Conservation (phyloP, 805 yeast genomes). For the Aciculoconidium aculeatum region DNA sequence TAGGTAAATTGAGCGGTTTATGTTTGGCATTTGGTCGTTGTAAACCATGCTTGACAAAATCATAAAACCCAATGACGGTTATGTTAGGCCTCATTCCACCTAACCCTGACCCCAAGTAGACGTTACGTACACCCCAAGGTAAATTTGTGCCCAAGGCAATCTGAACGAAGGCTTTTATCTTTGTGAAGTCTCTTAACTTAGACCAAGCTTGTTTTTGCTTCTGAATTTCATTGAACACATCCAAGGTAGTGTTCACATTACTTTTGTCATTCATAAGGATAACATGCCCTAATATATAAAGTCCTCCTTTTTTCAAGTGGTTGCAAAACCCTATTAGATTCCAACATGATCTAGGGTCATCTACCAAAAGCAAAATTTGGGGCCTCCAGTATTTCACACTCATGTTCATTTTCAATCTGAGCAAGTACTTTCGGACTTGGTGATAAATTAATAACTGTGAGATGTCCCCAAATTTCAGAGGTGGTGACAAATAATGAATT, state of each 20-base stretch:
- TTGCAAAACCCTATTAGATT: slow-evolving; percentile 88
- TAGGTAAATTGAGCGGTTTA: slow-evolving; percentile 45
- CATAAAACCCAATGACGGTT: slow-evolving; percentile 86
- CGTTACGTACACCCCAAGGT: slow-evolving; percentile 94
- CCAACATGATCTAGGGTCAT: slow-evolving; percentile 91
- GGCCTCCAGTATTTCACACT: slow-evolving; percentile 99
- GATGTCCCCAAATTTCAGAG: slow-evolving; percentile 97
- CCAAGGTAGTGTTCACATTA: slow-evolving; percentile 27
- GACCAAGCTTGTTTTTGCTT: slow-evolving; percentile 79
- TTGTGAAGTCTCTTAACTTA: slow-evolving; percentile 68
- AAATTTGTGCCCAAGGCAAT: slow-evolving; percentile 81
- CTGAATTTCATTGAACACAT: slow-evolving; percentile 59
- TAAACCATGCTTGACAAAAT: slow-evolving; percentile 43
- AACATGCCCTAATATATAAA: slow-evolving; percentile 90
- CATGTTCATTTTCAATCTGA: slow-evolving; percentile 74
- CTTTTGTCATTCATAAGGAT: slow-evolving; percentile 48
- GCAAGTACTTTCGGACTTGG: slow-evolving; percentile 86
- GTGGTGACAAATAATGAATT: slow-evolving; percentile 89
- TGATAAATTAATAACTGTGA: slow-evolving; percentile 93
- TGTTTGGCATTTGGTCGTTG: slow-evolving; percentile 21
- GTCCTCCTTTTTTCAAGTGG: slow-evolving; percentile 90
- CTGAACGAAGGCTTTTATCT: slow-evolving; percentile 91
- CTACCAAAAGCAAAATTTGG: slow-evolving; percentile 81
- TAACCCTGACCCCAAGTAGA: slow-evolving; percentile 88
- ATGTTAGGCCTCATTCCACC: slow-evolving; percentile 99